phyloP scores from a whole-genome alignment of 23 red algal genomes.

The Gracilaria caudata region DNA sequence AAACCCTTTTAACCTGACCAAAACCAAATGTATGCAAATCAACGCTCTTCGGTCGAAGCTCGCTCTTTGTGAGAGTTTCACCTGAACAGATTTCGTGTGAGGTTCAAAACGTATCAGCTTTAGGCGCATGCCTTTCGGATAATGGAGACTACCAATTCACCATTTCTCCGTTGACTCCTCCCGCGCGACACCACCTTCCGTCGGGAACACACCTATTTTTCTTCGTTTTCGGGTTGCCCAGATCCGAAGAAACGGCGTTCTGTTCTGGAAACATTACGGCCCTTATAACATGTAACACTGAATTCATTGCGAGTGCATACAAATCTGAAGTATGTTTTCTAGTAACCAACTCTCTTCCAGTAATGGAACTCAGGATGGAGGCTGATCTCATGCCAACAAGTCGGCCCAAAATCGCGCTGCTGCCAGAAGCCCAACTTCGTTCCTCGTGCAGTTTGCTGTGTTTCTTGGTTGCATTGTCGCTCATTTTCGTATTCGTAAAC shows the following conservation, averaged over 20 bases:
- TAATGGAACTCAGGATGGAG: background rate
- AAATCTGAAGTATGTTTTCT: background rate
- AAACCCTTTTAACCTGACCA: background rate
- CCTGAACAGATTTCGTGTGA: background rate
- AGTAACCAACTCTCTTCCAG: background rate
- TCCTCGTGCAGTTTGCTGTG: background rate
- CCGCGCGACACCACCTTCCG: background rate
- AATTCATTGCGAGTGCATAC: background rate
- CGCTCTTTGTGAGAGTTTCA: background rate
- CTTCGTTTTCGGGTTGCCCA: background rate
- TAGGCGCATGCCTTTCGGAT: background rate
- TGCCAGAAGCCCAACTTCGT: background rate
- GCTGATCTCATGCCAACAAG: background rate
- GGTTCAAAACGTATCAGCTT: slow-evolving; percentile 2
- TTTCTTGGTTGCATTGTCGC: background rate
- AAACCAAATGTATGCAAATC: background rate
- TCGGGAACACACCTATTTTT: background rate
- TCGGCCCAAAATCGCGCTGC: background rate
- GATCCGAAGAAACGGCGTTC: background rate
- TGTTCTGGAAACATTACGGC: slow-evolving; percentile 13
- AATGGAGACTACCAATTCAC: background rate
- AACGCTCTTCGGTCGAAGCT: background rate
- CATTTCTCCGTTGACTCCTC: background rate
- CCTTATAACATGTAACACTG: background rate
- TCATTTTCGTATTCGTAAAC: background rate